Percentiles rank a stretch among this genome's conserved stretches.
Evolutionary conservation across 1,139 yeast species (phyloP).

Genomic region (Debaryomyces udenii): DNA sequence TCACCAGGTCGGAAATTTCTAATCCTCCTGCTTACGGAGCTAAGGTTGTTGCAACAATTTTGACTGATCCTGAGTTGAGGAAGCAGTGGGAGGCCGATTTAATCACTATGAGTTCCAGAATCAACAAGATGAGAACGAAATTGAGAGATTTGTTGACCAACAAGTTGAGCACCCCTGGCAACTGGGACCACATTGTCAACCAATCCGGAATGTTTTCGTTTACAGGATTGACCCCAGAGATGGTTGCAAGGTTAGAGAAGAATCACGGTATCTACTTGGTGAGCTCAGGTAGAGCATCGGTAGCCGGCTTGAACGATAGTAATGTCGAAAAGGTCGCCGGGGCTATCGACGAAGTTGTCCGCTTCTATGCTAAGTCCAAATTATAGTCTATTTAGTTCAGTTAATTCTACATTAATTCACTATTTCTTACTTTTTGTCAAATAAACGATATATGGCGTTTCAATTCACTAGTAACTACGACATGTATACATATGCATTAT

Average conservation of each 20-base stretch:
- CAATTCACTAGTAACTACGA: not conserved
- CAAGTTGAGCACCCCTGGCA: slow-evolving; percentile 74
- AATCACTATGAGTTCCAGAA: slow-evolving; percentile 85
- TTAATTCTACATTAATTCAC: not conserved
- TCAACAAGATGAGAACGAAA: slow-evolving; percentile 71
- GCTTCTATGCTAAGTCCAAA: slow-evolving; percentile 38
- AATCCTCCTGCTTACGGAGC: slow-evolving; percentile 98
- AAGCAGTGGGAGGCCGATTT: slow-evolving; percentile 86
- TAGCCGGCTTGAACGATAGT: slow-evolving; percentile 85
- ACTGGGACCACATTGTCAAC: slow-evolving; percentile 89
- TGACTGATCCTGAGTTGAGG: slow-evolving; percentile 65
- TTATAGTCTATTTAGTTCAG: slow-evolving; percentile 22
- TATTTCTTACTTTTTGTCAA: not conserved
- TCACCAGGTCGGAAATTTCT: slow-evolving; percentile 83
- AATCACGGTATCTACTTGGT: slow-evolving; percentile 81
- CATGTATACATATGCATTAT: slow-evolving; percentile 9
- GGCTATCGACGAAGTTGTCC: slow-evolving; percentile 80
- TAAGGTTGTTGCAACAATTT: slow-evolving; percentile 79
- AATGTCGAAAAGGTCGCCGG: slow-evolving; percentile 81
- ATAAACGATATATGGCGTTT: not conserved
- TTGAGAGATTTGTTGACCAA: slow-evolving; percentile 63
- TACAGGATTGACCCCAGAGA: slow-evolving; percentile 80
- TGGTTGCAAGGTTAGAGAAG: slow-evolving; percentile 77
- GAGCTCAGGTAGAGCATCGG: slow-evolving; percentile 87
- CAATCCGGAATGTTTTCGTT: slow-evolving; percentile 98